A percentile compares a stretch with the other conserved stretches of the same genome.
These are phyloP conservation scores for Immersiella caudata DNA, from an alignment of 495 filamentous ascomycete genomes.

Conservation along the genomic window DNA sequence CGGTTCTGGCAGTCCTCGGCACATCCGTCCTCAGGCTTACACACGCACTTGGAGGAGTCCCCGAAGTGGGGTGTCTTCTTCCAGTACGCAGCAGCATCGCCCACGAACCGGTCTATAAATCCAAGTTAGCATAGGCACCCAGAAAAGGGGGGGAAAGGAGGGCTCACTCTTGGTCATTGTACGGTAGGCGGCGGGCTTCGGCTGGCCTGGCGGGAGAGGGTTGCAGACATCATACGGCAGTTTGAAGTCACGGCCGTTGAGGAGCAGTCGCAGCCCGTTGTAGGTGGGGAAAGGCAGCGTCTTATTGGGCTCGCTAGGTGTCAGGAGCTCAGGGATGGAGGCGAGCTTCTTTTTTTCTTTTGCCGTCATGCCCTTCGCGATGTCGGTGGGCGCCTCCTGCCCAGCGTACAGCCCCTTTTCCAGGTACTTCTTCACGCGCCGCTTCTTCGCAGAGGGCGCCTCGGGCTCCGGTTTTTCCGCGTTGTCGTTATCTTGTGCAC, in stretches of 20 bases:
- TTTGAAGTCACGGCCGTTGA: slow-evolving; percentile 75
- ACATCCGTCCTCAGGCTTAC: slow-evolving; percentile 75
- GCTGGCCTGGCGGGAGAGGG: slow-evolving; percentile 79
- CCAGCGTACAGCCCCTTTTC: slow-evolving; percentile 86
- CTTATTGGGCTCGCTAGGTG: slow-evolving; percentile 44
- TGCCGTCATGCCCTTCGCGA: slow-evolving; percentile 57
- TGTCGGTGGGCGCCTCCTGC: slow-evolving; percentile 64
- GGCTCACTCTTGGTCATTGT: slow-evolving; percentile 81
- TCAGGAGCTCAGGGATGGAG: slow-evolving; percentile 53
- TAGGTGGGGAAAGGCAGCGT: slow-evolving; percentile 49
- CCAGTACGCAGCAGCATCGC: slow-evolving; percentile 84
- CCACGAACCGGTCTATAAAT: slow-evolving; percentile 68
- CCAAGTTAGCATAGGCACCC: background rate
- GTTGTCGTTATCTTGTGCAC: slow-evolving; percentile 42
- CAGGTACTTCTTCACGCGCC: slow-evolving; percentile 71
- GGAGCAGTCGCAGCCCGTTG: slow-evolving; percentile 56
- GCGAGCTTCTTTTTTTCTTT: slow-evolving; percentile 65
- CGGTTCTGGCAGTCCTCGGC: slow-evolving; percentile 89
- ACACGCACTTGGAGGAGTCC: slow-evolving; percentile 76
- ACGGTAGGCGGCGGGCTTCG: slow-evolving; percentile 87
- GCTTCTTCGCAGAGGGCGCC: slow-evolving; percentile 43
- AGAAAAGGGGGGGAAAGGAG: background rate
- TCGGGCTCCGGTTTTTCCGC: slow-evolving; percentile 52
- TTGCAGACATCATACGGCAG: slow-evolving; percentile 88
- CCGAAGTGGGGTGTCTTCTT: slow-evolving; percentile 74